Evolutionary conservation across 2,329 filamentous ascomycete genomes (phyloP).

Genomic region (Exophiala lecanii-corni): DNA sequence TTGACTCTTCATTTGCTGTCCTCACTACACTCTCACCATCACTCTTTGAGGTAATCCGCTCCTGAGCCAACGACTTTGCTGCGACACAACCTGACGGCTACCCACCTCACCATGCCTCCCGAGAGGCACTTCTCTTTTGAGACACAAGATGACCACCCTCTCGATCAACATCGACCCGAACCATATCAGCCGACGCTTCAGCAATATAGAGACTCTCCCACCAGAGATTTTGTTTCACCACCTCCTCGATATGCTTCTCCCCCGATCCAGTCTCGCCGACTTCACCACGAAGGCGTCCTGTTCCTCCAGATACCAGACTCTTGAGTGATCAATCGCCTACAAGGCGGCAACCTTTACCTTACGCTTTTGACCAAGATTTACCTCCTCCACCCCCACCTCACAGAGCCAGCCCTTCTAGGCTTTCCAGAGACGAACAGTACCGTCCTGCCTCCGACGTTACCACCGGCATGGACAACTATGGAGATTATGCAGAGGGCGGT

Average conservation of each 20-base stretch:
- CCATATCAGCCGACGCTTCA: constrained; percentile 15
- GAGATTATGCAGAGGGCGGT: constrained; percentile 10
- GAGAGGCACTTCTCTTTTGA: constrained; percentile 28
- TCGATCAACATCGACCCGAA: constrained; percentile 6
- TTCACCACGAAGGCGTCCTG: constrained; percentile 13
- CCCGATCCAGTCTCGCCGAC: constrained; percentile 7
- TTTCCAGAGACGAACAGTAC: constrained; percentile 20
- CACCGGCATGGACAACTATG: constrained; percentile 20
- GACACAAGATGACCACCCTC: constrained; percentile 21
- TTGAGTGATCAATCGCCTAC: constrained; percentile 12
- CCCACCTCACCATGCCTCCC: constrained; percentile 14
- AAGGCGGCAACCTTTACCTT: constrained; percentile 1
- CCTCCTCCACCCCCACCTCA: constrained; percentile 31
- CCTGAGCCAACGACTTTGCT: no score
- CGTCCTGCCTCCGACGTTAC: constrained; percentile 13
- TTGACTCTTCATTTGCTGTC: no score
- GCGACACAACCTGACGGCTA: background rate
- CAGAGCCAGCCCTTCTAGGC: constrained; percentile 28
- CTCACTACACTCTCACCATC: no score
- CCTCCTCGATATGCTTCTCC: constrained; percentile 25
- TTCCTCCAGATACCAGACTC: constrained; percentile 16
- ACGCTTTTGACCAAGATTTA: constrained; percentile 14
- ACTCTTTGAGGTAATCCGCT: no score
- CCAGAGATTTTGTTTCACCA: constrained; percentile 25
- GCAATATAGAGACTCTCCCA: constrained; percentile 22